Base-by-base conservation (phyloP, 371 early-diverging fungal species). In the Blakeslea trispora region DNA sequence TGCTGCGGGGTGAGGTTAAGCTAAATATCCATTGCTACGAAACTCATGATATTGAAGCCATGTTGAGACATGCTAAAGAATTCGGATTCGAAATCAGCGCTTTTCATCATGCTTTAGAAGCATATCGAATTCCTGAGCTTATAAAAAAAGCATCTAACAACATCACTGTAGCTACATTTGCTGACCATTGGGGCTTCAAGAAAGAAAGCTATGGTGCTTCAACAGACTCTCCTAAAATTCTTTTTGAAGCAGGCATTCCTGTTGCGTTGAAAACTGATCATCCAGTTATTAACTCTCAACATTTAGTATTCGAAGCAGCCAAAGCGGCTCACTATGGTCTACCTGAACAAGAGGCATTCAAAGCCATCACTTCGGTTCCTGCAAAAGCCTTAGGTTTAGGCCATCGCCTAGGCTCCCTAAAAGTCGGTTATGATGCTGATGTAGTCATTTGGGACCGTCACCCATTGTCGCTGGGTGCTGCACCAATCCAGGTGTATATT, bases 211-310 rank as follows among this genome's bases (percentile, higher is more conserved):
- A 81, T 71, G 75, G 79, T 49, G 81, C 79, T 32, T 81, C 85
- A 21, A 78, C 84, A 9, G 50, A 73, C 23, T 71, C 81, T 3
- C 85, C 85, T 31, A 74, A 76, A 58, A 82, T 87, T 39, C 61
- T 91, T 41, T 43, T 75, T n/a, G 84, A 83, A 1, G 86, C 85
- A 13, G 84, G 86, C 7, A 84, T 90, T 42, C 64, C 83, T 32
- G 86, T 91, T 39, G 86, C 89, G 3, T 77, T 84, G 62, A 91
- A 91, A 72, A 77, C 77, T 34, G 91, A 91, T 57, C 91, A 91
- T 66, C 89, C 91, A 11, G 88, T 90, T 23, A 48, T 83, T 45
- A 88, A 90, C 63, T 72, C 88, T 10, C 83, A 86, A 70, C 75
- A 84, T 51, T 72, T 91, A 18, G 74, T 84, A 13, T 88, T 80